A percentile compares a stretch with the other conserved stretches of the same genome.
Conservation (phyloP, 805 yeast species). For the Nakazawaea populi region DNA sequence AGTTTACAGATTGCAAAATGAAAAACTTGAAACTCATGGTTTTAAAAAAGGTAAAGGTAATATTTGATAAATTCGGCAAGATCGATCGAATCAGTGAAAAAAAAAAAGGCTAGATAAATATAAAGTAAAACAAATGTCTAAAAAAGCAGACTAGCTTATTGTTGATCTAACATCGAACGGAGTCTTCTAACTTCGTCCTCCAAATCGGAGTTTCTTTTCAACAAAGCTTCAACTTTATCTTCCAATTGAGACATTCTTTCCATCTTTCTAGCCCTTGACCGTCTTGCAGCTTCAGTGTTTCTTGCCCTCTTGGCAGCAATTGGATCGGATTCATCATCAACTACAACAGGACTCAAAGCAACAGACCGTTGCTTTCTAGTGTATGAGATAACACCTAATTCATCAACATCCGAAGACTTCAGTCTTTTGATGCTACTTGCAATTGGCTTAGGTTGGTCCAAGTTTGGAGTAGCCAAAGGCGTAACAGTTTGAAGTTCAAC, state of each 20-base stretch:
- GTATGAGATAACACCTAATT: slow-evolving; percentile 70
- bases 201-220: slow-evolving; percentile 52
- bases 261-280: slow-evolving; percentile 90
- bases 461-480: not conserved
- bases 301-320: slow-evolving; percentile 83
- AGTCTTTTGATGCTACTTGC: slow-evolving; percentile 3
- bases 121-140: not conserved
- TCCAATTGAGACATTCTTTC: slow-evolving; percentile 83
- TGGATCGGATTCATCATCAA: slow-evolving; percentile 52
- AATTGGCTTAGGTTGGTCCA: not conserved
- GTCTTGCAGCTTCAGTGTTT: slow-evolving; percentile 96
- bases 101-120: not conserved
- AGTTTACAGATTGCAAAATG: no score
- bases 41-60: no score
- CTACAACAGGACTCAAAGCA: slow-evolving; percentile 67
- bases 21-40: no score
- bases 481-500: slow-evolving; percentile 13
- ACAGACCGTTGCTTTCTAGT: slow-evolving; percentile 68
- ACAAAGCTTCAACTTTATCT: slow-evolving; percentile 60
- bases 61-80: no score
- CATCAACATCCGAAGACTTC: slow-evolving; percentile 34
- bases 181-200: slow-evolving; percentile 55
- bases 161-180: slow-evolving; percentile 6
- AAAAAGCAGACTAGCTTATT: not conserved
- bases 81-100: not conserved